Conservation (phyloP, 1,284 basidiomycete species). For the Cystobasidium slooffiae region DNA sequence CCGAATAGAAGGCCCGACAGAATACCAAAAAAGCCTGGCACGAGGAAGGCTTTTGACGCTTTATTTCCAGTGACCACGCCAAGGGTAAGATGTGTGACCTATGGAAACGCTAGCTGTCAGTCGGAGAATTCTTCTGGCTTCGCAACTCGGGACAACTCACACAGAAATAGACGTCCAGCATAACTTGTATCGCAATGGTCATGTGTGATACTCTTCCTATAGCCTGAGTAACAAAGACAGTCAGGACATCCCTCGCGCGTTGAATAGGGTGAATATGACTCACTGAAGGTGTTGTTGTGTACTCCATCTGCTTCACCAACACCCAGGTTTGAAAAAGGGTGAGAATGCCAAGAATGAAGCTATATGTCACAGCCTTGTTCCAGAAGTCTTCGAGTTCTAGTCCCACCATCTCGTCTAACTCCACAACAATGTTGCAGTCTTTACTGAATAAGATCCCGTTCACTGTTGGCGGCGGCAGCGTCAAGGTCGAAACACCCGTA, state of each 20-base stretch:
- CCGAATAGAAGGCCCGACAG: conserved; percentile 53
- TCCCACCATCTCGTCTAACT: conserved; percentile 44
- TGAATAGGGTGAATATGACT: background rate
- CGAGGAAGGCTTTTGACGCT: conserved; percentile 50
- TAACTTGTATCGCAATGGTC: conserved; percentile 52
- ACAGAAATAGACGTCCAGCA: conserved; percentile 54
- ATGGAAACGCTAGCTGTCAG: background rate
- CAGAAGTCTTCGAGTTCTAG: conserved; percentile 51
- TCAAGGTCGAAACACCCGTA: conserved; percentile 51
- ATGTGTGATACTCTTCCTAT: conserved; percentile 51
- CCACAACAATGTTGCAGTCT: conserved; percentile 55
- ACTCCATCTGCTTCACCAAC: conserved; percentile 56
- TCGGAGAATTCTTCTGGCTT: background rate
- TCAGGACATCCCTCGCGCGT: background rate
- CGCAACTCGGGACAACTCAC: conserved; percentile 30
- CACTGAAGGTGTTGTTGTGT: conserved; percentile 51
- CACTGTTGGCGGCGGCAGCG: conserved; percentile 48
- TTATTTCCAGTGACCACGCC: conserved; percentile 50
- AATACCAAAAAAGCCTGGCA: conserved; percentile 52
- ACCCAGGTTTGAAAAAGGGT: conserved; percentile 51
- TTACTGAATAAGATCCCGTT: conserved; percentile 52
- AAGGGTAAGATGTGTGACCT: conserved; percentile 49
- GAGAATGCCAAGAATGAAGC: conserved; percentile 50
- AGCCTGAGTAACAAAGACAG: conserved; percentile 24
- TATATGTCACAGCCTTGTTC: conserved; percentile 52